A percentile compares a stretch with the other conserved stretches of the same genome.
Evolutionary conservation across 2,329 filamentous ascomycete species (phyloP).

Genomic region (Cladosporium sp.): DNA sequence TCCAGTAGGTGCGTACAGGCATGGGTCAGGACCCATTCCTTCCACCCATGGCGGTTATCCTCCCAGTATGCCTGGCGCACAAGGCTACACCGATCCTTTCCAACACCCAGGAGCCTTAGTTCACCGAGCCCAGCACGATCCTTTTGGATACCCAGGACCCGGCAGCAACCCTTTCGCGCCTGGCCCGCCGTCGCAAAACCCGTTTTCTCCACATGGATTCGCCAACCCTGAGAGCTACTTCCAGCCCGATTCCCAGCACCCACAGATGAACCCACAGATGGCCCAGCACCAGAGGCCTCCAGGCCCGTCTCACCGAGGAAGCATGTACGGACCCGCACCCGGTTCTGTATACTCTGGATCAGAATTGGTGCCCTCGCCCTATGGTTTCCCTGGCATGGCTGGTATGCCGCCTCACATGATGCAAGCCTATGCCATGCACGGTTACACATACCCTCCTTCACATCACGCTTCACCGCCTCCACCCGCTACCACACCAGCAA

Average conservation of each 20-base stretch:
- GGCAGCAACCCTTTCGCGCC: slow-evolving; percentile 36
- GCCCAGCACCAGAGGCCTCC: slow-evolving; percentile 22
- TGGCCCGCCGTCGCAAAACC: slow-evolving; percentile 20
- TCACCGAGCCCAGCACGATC: slow-evolving; percentile 28
- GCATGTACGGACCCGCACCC: slow-evolving; percentile 20
- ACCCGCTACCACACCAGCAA: not conserved
- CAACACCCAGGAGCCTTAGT: slow-evolving; percentile 30
- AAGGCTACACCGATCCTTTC: slow-evolving; percentile 22
- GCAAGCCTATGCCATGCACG: not conserved
- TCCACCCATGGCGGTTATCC: slow-evolving; percentile 31
- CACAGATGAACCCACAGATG: slow-evolving; percentile 13
- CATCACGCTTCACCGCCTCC: slow-evolving; percentile 27
- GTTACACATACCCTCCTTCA: slow-evolving; percentile 15
- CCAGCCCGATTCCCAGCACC: slow-evolving; percentile 17
- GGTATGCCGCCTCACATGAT: slow-evolving; percentile 9
- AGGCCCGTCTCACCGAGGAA: slow-evolving; percentile 25
- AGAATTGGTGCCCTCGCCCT: slow-evolving; percentile 25
- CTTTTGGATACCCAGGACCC: slow-evolving; percentile 33
- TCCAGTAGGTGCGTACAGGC: slow-evolving; percentile 25
- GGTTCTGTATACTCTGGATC: slow-evolving; percentile 16
- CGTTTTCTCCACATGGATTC: slow-evolving; percentile 29
- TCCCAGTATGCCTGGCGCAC: slow-evolving; percentile 25
- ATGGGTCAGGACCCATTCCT: slow-evolving; percentile 19
- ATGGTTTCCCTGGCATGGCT: slow-evolving; percentile 20
- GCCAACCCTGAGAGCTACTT: slow-evolving; percentile 34